phyloP scores from a whole-genome alignment of 1,284 basidiomycete species.

The Exobasidium cylindrosporum region DNA sequence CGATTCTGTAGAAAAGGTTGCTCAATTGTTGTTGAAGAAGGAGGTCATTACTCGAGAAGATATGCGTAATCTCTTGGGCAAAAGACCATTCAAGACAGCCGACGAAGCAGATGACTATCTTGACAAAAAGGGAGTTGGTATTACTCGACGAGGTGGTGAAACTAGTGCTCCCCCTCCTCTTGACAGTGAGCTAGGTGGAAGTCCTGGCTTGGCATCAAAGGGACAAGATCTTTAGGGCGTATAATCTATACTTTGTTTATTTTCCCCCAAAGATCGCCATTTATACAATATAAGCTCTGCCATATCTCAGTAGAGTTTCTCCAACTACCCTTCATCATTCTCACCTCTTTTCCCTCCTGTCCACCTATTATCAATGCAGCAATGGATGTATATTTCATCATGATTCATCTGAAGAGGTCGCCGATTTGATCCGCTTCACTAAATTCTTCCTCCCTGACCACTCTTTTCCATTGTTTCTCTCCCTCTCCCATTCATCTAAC shows the following conservation, averaged over 20 bases:
- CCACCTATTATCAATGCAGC: too few relatives aligned
- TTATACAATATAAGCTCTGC: too few relatives aligned
- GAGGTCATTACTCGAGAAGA: constrained; percentile 92
- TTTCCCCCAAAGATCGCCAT: too few relatives aligned
- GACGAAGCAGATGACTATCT: constrained; percentile 60
- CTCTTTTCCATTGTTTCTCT: constrained; percentile 63
- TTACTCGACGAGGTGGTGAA: constrained; percentile 25
- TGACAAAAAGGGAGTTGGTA: constrained; percentile 44
- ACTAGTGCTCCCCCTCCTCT: constrained; percentile 47
- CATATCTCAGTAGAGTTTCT: not conserved
- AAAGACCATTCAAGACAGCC: constrained; percentile 73
- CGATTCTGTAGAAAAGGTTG: constrained; percentile 90
- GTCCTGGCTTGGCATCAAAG: constrained; percentile 34
- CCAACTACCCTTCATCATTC: not conserved
- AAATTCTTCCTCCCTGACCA: constrained; percentile 64
- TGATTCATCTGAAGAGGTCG: not conserved
- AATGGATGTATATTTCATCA: not conserved
- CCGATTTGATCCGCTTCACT: not conserved
- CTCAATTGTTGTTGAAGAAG: constrained; percentile 80
- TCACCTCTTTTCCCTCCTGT: not conserved
- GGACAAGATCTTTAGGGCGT: constrained; percentile 4
- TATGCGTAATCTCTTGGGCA: constrained; percentile 80
- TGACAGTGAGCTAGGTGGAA: constrained; percentile 32
- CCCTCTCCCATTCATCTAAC: constrained; percentile 69
- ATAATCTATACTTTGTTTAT: too few relatives aligned